phyloP scores from a whole-genome alignment of 805 yeast species.

The Tanozyma kutaoensis region DNA sequence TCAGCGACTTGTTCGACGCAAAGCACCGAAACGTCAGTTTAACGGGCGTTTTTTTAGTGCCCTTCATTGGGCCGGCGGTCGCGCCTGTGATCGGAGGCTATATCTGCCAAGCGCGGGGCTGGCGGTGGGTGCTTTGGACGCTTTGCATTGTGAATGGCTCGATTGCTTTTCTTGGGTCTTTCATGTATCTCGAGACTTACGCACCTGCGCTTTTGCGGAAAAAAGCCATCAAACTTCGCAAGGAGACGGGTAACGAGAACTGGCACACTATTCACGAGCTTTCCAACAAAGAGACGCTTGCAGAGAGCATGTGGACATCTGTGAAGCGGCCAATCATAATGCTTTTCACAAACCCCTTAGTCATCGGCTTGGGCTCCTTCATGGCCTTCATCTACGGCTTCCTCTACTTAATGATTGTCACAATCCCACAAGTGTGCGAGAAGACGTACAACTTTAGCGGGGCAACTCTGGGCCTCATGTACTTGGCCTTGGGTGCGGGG shows the following conservation, averaged over 20 bases:
- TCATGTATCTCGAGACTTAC: constrained; percentile 44
- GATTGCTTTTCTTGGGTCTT: constrained; percentile 30
- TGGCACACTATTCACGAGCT: constrained; percentile 50
- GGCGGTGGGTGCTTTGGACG: constrained; percentile 62
- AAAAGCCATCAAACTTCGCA: constrained; percentile 34
- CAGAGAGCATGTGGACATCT: constrained; percentile 27
- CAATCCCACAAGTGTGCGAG: constrained; percentile 43
- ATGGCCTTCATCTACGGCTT: constrained; percentile 58
- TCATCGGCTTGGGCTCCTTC: constrained; percentile 46
- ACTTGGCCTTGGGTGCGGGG: constrained; percentile 44
- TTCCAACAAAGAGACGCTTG: constrained; percentile 33
- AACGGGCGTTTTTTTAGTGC: constrained; percentile 48
- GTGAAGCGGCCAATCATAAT: constrained; percentile 42
- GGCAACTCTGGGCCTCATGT: constrained; percentile 46
- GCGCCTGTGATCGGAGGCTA: constrained; percentile 51
- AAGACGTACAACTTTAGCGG: constrained; percentile 29
- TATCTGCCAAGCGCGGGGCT: constrained; percentile 32
- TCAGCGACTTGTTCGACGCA: constrained; percentile 48
- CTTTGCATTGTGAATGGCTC: constrained; percentile 45
- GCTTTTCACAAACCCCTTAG: constrained; percentile 47
- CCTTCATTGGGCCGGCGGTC: constrained; percentile 57
- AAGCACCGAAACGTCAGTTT: constrained; percentile 39
- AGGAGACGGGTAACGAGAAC: constrained; percentile 39
- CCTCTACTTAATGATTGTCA: constrained; percentile 48
- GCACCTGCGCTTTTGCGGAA: constrained; percentile 36